These are phyloP conservation scores for Populus hybrid DNA, from an alignment of 441 rosid genomes.

Conservation along the genomic window DNA sequence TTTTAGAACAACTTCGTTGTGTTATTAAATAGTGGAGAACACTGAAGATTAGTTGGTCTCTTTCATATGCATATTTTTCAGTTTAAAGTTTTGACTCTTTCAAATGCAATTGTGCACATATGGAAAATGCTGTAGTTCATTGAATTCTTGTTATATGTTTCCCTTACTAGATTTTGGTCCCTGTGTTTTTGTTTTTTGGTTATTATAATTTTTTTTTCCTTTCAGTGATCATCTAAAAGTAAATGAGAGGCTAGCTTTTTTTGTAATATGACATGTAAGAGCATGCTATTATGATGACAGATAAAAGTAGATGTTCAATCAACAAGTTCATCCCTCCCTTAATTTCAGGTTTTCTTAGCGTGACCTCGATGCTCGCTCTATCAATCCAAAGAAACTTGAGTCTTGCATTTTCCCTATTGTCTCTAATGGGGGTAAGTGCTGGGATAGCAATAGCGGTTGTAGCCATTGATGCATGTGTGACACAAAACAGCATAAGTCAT, in stretches of 20 bases:
- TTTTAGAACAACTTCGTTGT: not conserved
- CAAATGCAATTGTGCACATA: not conserved
- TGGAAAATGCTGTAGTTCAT: not conserved
- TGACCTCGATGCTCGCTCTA: slow-evolving; percentile 50
- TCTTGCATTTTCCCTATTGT: slow-evolving; percentile 47
- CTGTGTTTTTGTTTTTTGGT: not conserved
- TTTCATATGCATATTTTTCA: not conserved
- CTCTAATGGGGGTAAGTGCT: slow-evolving; percentile 54
- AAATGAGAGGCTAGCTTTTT: not conserved
- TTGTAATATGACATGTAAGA: not conserved
- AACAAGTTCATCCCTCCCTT: not conserved
- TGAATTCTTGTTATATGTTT: not conserved
- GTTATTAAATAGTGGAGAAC: not conserved
- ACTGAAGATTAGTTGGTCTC: not conserved
- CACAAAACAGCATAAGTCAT: slow-evolving; percentile 57
- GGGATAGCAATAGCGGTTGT: slow-evolving; percentile 72
- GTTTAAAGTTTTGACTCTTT: not conserved
- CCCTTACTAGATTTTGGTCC: not conserved
- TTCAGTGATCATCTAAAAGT: not conserved
- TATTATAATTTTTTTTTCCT: not conserved
- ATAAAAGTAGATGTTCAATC: not conserved
- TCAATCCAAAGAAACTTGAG: slow-evolving; percentile 44
- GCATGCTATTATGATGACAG: not conserved
- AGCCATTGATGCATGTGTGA: slow-evolving; percentile 71
- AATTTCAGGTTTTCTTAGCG: slow-evolving; percentile 47